Conservation (phyloP, 2,329 filamentous ascomycete species). For the Scedosporium boydii region DNA sequence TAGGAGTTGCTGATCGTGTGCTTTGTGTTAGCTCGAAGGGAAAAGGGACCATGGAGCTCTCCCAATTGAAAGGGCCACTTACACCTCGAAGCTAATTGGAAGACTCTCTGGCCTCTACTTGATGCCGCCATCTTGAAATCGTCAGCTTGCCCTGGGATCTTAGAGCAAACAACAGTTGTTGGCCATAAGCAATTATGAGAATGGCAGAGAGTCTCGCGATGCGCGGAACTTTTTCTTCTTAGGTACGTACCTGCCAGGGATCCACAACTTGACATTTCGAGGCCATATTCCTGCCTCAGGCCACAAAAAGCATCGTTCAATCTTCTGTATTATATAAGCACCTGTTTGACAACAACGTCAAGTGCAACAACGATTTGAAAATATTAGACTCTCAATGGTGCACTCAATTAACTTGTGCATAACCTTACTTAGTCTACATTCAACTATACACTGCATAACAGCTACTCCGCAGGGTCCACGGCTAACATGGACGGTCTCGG, state of each 20-base stretch:
- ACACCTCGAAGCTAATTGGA: slow-evolving; percentile 42
- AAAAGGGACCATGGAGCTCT: not conserved
- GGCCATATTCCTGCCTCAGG: no score
- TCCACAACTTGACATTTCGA: not conserved
- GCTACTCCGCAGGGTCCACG: no score
- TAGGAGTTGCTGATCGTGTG: slow-evolving; percentile 6
- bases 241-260: slow-evolving; percentile 4
- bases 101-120: slow-evolving; percentile 45
- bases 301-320: no score
- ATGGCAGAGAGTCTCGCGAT: not conserved
- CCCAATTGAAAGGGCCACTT: slow-evolving; percentile 14
- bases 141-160: slow-evolving; percentile 6
- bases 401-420: no score
- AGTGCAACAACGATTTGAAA: no score
- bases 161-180: slow-evolving; percentile 8
- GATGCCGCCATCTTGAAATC: slow-evolving; percentile 39
- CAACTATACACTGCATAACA: no score
- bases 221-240: slow-evolving; percentile 7
- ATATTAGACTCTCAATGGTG: no score
- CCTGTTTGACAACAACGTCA: no score
- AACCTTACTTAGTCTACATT: no score
- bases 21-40: not conserved
- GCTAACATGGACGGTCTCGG: no score
- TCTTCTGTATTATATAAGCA: no score
- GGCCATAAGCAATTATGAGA: not conserved